phyloP scores from a whole-genome alignment of 2,329 filamentous ascomycete species.

The Thermoascus crustaceus region DNA sequence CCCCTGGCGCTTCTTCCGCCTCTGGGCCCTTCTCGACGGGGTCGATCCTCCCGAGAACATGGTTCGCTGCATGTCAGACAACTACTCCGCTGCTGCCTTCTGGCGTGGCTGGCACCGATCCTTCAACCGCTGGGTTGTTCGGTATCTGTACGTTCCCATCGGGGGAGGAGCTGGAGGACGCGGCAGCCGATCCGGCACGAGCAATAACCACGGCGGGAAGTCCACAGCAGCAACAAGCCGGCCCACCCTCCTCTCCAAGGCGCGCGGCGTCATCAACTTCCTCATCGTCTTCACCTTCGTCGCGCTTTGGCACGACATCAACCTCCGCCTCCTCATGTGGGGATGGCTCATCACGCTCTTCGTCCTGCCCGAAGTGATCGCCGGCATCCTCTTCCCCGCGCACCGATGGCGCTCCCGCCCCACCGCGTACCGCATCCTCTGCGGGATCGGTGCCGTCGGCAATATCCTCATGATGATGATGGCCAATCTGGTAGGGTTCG shows the following conservation, averaged over 20 bases:
- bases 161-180: slow-evolving; percentile 66
- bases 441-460: slow-evolving; percentile 67
- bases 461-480: slow-evolving; percentile 94
- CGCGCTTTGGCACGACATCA: slow-evolving; percentile 95
- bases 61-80: slow-evolving; percentile 91
- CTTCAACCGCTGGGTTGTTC: slow-evolving; percentile 89
- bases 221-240: slow-evolving; percentile 39
- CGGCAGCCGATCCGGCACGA: slow-evolving; percentile 19
- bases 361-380: slow-evolving; percentile 79
- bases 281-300: slow-evolving; percentile 91
- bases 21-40: slow-evolving; percentile 88
- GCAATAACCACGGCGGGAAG: too few species aligned
- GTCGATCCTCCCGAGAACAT: slow-evolving; percentile 97
- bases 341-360: slow-evolving; percentile 95
- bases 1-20: slow-evolving; percentile 95
- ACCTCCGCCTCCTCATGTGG: slow-evolving; percentile 84
- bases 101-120: slow-evolving; percentile 95
- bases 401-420: slow-evolving; percentile 62
- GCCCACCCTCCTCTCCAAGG: slow-evolving; percentile 39
- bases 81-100: slow-evolving; percentile 83
- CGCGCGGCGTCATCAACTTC: slow-evolving; percentile 63
- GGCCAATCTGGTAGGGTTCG: slow-evolving; percentile 92
- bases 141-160: slow-evolving; percentile 89
- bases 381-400: slow-evolving; percentile 62
- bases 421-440: slow-evolving; percentile 68